Conservation (phyloP, 345 rosid species). For the Sisymbrium irio region DNA sequence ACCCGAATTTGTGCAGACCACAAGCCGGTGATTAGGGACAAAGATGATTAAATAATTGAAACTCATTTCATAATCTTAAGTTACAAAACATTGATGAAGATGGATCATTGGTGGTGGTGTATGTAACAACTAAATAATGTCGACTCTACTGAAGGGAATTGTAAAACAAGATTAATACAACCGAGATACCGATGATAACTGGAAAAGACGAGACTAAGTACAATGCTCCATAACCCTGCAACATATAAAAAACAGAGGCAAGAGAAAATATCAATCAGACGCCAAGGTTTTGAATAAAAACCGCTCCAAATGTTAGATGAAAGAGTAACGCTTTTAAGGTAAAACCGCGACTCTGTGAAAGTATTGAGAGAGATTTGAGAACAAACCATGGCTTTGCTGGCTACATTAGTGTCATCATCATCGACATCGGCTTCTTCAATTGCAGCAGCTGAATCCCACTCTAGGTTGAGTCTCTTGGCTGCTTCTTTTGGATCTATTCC, state of each 20-base stretch:
- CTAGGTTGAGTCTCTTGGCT: conserved; percentile 83
- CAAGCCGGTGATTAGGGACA: conserved; percentile 19
- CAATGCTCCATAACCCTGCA: conserved; percentile 94
- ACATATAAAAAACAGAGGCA: conserved; percentile 5
- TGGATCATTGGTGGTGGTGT: conserved; percentile 18
- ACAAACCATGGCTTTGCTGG: conserved; percentile 73
- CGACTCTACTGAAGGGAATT: conserved; percentile 78
- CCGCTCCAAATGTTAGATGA: background rate
- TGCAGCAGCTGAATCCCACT: conserved; percentile 96
- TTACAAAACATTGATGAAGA: conserved; percentile 32
- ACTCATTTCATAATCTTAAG: conserved; percentile 18
- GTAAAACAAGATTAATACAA: conserved; percentile 77
- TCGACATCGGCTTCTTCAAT: conserved; percentile 54
- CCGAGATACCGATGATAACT: conserved; percentile 81
- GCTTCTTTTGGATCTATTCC: conserved; percentile 77
- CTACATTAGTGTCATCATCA: conserved; percentile 60
- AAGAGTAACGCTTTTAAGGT: background rate
- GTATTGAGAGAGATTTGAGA: conserved; percentile 13
- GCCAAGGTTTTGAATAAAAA: background rate
- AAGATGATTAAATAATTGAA: background rate
- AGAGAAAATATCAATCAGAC: background rate
- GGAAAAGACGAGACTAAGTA: conserved; percentile 92
- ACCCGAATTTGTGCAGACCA: conserved; percentile 26
- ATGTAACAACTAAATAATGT: background rate
- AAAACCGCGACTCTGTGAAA: background rate